These are phyloP conservation scores for Kwoniella shivajii DNA, from an alignment of 1,284 basidiomycete genomes.

Conservation along the genomic window DNA sequence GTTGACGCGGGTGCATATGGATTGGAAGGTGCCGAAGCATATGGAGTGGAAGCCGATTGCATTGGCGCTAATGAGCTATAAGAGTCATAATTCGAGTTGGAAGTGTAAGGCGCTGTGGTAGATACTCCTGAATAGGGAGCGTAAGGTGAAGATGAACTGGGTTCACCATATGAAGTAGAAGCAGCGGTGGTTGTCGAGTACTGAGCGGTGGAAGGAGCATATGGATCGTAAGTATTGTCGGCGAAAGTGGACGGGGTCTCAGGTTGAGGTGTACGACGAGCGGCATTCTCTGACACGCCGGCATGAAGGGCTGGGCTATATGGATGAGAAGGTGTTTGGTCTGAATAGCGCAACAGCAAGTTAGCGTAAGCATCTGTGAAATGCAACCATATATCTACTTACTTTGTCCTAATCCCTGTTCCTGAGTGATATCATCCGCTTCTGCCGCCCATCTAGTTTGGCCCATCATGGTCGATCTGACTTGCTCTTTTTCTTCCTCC, in stretches of 20 bases:
- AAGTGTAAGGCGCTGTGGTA: slow-evolving; percentile 1
- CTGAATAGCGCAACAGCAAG: not conserved
- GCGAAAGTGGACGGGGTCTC: slow-evolving; percentile 16
- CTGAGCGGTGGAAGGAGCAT: slow-evolving; percentile 23
- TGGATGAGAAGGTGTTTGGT: not conserved
- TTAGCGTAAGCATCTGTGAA: not conserved
- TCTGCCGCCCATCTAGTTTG: slow-evolving; percentile 7
- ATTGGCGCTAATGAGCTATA: slow-evolving; percentile 30
- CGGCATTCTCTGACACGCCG: slow-evolving; percentile 30
- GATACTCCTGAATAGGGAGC: slow-evolving; percentile 6
- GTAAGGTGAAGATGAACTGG: slow-evolving; percentile 10
- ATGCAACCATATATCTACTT: not conserved
- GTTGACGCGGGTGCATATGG: slow-evolving; percentile 1
- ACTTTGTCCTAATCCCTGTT: slow-evolving; percentile 6
- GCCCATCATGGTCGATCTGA: slow-evolving; percentile 38
- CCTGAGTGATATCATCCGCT: not conserved
- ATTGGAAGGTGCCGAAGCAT: slow-evolving; percentile 12
- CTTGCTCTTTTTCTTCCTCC: slow-evolving; percentile 44
- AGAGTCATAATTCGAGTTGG: slow-evolving; percentile 22
- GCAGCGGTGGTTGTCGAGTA: slow-evolving; percentile 10
- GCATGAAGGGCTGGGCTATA: slow-evolving; percentile 19
- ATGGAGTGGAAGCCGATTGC: slow-evolving; percentile 21
- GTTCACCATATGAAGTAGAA: slow-evolving; percentile 5
- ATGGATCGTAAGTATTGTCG: slow-evolving; percentile 22
- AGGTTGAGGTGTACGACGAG: slow-evolving; percentile 36